A percentile compares a stretch with the other conserved stretches of the same genome.
Conservation (phyloP, 805 yeast genomes). For the Wickerhamomyces bovis region DNA sequence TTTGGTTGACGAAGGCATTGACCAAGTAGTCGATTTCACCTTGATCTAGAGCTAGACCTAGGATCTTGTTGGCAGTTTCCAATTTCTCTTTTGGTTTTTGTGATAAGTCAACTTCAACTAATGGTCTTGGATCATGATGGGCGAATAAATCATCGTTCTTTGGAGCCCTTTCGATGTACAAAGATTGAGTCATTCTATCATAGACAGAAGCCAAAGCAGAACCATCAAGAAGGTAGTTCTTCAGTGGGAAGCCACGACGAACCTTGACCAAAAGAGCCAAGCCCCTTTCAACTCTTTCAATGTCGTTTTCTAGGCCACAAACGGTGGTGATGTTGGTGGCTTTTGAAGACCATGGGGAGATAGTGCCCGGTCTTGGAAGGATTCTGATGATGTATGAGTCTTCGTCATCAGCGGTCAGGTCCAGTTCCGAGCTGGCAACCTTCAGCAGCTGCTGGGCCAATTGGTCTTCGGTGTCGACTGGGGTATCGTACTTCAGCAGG, state of each 20-base stretch:
- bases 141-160: slow-evolving; percentile 65
- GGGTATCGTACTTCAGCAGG: slow-evolving; percentile 69
- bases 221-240: slow-evolving; percentile 46
- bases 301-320: slow-evolving; percentile 67
- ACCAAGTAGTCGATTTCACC: slow-evolving; percentile 90
- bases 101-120: slow-evolving; percentile 66
- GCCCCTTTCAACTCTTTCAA: slow-evolving; percentile 91
- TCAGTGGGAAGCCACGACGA: slow-evolving; percentile 63
- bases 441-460: slow-evolving; percentile 36
- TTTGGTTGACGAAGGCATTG: slow-evolving; percentile 68
- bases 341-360: slow-evolving; percentile 98
- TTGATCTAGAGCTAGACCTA: slow-evolving; percentile 91
- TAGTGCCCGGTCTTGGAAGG: slow-evolving; percentile 91
- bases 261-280: slow-evolving; percentile 65
- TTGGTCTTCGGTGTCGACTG: slow-evolving; percentile 47
- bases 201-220: slow-evolving; percentile 64
- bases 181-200: slow-evolving; percentile 91
- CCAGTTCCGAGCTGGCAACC: slow-evolving; percentile 27
- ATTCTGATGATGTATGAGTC: slow-evolving; percentile 62
- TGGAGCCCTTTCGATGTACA: slow-evolving; percentile 59
- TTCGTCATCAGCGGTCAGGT: slow-evolving; percentile 28
- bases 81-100: slow-evolving; percentile 48
- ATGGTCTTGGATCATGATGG: slow-evolving; percentile 75
- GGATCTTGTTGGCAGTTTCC: slow-evolving; percentile 66
- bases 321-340: slow-evolving; percentile 92